Conservation (phyloP, 2,329 filamentous ascomycete genomes). For the Colletotrichum acutatum region DNA sequence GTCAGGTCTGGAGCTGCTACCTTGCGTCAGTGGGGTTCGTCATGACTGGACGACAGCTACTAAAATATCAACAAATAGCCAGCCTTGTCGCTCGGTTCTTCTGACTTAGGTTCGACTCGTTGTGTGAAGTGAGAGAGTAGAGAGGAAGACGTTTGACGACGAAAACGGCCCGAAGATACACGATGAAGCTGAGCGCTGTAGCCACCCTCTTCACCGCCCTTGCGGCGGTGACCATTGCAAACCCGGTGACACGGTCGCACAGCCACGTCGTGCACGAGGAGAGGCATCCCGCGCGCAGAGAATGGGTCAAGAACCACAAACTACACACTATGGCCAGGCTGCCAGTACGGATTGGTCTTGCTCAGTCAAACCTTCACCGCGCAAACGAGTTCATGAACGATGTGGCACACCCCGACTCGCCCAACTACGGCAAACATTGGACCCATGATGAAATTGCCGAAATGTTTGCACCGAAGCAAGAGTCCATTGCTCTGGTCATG, state of each 20-base stretch:
- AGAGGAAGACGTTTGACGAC: slow-evolving; percentile 22
- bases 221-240: slow-evolving; percentile 25
- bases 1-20: slow-evolving; percentile 20
- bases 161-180: slow-evolving; percentile 19
- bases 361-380: slow-evolving; percentile 36
- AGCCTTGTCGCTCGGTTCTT: slow-evolving; percentile 19
- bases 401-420: slow-evolving; percentile 50
- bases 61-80: slow-evolving; percentile 33
- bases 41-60: slow-evolving; percentile 28
- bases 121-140: slow-evolving; percentile 2
- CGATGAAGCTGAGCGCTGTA: slow-evolving; percentile 32
- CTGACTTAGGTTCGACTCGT: slow-evolving; percentile 1
- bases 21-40: slow-evolving; percentile 23
- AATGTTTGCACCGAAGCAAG: slow-evolving; percentile 53
- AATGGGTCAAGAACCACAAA: slow-evolving; percentile 35
- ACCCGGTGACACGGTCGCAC: slow-evolving; percentile 31
- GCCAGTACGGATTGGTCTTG: slow-evolving; percentile 36
- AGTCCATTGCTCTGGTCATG: slow-evolving; percentile 61
- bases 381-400: slow-evolving; percentile 37
- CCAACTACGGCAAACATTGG: slow-evolving; percentile 60
- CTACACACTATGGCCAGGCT: slow-evolving; percentile 31
- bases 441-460: slow-evolving; percentile 53
- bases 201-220: slow-evolving; percentile 27
- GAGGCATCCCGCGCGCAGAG: slow-evolving; percentile 31
- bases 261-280: slow-evolving; percentile 36